Percentiles rank a stretch among this genome's conserved stretches.
These are phyloP conservation scores for Punica granatum DNA, from an alignment of 345 rosid species.

Conservation along the genomic window DNA sequence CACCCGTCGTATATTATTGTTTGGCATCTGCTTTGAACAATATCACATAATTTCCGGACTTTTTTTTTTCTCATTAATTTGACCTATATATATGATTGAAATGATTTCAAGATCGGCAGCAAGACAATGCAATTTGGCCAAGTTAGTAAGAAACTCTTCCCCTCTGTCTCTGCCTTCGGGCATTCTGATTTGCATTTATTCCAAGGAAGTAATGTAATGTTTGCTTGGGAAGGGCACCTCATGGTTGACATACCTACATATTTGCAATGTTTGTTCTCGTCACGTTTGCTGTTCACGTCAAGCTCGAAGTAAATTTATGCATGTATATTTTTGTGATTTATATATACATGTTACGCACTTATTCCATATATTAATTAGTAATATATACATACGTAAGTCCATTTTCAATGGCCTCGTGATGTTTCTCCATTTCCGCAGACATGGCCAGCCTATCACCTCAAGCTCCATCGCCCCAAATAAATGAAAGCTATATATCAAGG, in stretches of 20 bases:
- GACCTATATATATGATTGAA: not conserved
- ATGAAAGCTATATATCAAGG: no score
- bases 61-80: no score
- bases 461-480: not conserved
- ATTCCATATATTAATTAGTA: no score
- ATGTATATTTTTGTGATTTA: no score
- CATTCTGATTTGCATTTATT: not conserved
- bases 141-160: no score
- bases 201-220: not conserved
- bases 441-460: conserved; percentile 1
- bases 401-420: not conserved
- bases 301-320: no score
- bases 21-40: not conserved
- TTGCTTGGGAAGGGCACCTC: not conserved
- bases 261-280: not conserved
- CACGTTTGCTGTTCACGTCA: no score
- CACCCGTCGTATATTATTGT: not conserved
- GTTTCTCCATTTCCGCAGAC: not conserved
- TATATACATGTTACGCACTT: no score
- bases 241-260: not conserved
- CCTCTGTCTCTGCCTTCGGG: no score
- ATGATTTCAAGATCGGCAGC: no score
- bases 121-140: no score
- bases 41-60: not conserved
- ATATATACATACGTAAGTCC: not conserved